phyloP scores from a whole-genome alignment of 169 alveolate genomes.

The Amoebophrya sp. region DNA sequence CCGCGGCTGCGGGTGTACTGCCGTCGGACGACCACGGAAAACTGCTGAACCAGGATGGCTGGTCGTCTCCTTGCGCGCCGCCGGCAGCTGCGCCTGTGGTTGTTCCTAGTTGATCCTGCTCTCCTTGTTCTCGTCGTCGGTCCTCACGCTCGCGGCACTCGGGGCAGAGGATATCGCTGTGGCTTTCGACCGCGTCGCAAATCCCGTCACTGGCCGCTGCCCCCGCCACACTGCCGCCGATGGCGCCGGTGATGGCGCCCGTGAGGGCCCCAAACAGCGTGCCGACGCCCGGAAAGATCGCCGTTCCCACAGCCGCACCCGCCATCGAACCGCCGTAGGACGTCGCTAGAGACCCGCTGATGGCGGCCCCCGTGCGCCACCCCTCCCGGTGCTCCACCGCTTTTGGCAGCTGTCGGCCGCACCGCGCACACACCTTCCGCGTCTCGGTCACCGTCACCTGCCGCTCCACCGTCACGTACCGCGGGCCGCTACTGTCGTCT shows the following conservation, averaged over 20 bases:
- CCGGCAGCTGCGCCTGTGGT: too few relatives aligned
- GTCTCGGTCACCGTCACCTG: neutral
- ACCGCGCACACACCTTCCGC: neutral
- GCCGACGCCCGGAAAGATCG: conserved; percentile 13
- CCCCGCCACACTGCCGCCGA: neutral
- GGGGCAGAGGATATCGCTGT: neutral
- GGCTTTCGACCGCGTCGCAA: neutral
- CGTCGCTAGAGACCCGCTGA: neutral
- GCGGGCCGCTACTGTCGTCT: too few relatives aligned
- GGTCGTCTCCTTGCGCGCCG: too few relatives aligned
- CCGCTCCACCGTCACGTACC: neutral
- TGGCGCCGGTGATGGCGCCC: neutral
- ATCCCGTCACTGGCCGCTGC: neutral
- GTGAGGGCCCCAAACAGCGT: neutral
- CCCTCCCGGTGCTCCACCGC: neutral
- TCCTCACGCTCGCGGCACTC: neutral
- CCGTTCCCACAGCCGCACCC: neutral
- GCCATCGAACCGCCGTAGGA: neutral
- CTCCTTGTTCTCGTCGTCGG: too few relatives aligned
- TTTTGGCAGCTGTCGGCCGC: neutral
- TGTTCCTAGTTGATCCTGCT: too few relatives aligned
- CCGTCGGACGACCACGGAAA: too few relatives aligned
- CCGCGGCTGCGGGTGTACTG: too few relatives aligned
- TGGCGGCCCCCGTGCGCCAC: neutral
- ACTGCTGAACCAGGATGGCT: too few relatives aligned